These are phyloP conservation scores for Periconia sp. DNA, from an alignment of 2,329 filamentous ascomycete species.

Conservation along the genomic window DNA sequence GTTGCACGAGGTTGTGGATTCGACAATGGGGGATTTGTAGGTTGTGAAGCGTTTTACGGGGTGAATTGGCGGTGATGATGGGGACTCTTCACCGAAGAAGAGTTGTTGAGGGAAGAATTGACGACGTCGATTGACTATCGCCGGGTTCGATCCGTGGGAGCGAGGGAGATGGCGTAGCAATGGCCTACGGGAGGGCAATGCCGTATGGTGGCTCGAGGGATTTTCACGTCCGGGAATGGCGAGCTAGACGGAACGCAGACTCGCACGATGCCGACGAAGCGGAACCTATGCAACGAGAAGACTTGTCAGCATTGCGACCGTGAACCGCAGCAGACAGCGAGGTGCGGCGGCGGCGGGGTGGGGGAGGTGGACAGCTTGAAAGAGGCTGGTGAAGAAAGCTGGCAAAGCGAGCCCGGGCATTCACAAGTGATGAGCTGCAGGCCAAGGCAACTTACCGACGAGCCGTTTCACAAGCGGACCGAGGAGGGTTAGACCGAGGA, in stretches of 20 bases:
- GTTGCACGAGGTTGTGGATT: slow-evolving; percentile 1
- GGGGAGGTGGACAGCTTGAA: neutral
- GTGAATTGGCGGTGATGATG: no score
- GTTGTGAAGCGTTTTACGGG: no score
- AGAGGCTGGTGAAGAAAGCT: slow-evolving; percentile 4
- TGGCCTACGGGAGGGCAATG: no score
- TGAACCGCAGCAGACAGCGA: slow-evolving; percentile 2
- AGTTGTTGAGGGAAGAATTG: no score
- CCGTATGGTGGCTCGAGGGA: no score
- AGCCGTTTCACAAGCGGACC: neutral
- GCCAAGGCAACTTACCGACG: slow-evolving; percentile 1
- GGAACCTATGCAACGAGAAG: slow-evolving; percentile 8
- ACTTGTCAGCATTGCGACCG: slow-evolving; percentile 16
- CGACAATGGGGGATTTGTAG: no score
- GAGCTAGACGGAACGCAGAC: no score
- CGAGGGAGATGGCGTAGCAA: no score
- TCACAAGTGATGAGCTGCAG: neutral
- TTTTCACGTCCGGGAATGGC: no score
- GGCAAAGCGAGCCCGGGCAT: slow-evolving; percentile 8
- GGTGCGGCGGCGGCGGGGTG: slow-evolving; percentile 2
- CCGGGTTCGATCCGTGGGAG: no score
- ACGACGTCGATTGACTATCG: no score
- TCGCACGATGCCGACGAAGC: slow-evolving; percentile 6
- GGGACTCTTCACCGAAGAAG: no score
- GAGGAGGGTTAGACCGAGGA: neutral